Evolutionary conservation across 768 basidiomycete species (phyloP), one percentile per base, ranked within the genome.

Genomic region (Hirschioporus abietinus): DNA sequence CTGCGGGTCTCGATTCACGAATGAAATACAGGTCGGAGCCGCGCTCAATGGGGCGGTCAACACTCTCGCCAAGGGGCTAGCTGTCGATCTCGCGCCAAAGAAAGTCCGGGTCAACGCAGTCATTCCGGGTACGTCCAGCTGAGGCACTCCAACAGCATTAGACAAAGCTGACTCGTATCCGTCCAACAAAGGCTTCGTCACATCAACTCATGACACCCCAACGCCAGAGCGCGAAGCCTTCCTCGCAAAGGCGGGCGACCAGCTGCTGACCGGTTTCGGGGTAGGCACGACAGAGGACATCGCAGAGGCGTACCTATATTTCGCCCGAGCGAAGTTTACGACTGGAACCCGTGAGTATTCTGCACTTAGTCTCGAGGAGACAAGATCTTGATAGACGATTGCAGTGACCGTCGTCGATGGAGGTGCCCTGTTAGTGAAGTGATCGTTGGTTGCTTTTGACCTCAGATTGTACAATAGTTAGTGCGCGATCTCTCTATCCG

Each of bases 251-350:
- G 26, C 35, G 10, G 36, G 63, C 63, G 36, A 36, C 34, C 23
- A 35, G 26, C 36, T 64, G 5, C 63, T 35, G 1, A 64, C 63
- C 7, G 63, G 63, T 6, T 64, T 34, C 36, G 60, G 60, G 15
- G 63, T 64, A 18, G 63, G 63, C 63, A 64, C 27, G 26, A 64
- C 63, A 1, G 63, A 64, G n/a, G 63, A 64, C 27, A 64, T 64
- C 8, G 63, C 63, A 24, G 63, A 64, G n/a, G 36, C 63, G 7
- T 64, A 64, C 36, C 36, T 64, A 4, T 64, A 64, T 24, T 64
- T 64, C 35, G 63, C 63, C 15, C 63, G 63, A 7, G 63, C 63
- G 1, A 27, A 36, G 35, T 64, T 35, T 35, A 64, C 63, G 26
- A 64, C 63, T 17, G 63, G 63, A 12, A 64, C 63, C 15, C 35